Evolutionary conservation across 371 early-diverging fungal species (phyloP).

Genomic region (Mortierella sp.): DNA sequence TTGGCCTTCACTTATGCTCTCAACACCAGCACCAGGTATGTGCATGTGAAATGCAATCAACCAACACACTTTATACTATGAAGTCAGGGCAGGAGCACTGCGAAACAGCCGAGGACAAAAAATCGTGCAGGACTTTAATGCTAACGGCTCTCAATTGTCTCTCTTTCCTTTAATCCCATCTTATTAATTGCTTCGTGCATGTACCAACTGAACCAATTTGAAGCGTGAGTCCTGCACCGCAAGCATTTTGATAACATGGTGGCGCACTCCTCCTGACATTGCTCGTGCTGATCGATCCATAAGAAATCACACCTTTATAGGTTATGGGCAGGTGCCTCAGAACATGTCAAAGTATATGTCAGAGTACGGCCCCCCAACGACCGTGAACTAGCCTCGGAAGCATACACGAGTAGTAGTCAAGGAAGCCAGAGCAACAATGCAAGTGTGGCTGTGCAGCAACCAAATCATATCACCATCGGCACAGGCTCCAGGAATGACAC

Average conservation of each 20-base stretch:
- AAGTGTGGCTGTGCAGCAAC: slow-evolving; percentile 19
- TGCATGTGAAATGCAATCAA: too few species aligned
- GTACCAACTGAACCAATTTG: too few species aligned
- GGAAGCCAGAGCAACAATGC: slow-evolving; percentile 14
- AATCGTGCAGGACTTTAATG: too few species aligned
- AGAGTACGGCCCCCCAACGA: slow-evolving; percentile 51
- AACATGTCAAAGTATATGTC: slow-evolving; percentile 52
- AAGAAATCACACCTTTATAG: slow-evolving; percentile 2
- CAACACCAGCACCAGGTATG: slow-evolving; percentile 40
- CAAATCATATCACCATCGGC: slow-evolving; percentile 35
- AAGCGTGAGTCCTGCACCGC: too few species aligned
- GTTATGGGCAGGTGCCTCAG: slow-evolving; percentile 39
- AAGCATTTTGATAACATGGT: too few species aligned
- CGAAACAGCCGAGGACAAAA: not conserved
- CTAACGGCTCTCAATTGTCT: not conserved
- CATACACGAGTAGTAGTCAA: slow-evolving; percentile 21
- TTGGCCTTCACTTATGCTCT: too few species aligned
- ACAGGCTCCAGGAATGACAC: slow-evolving; percentile 58
- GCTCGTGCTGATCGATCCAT: too few species aligned
- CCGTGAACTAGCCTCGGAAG: slow-evolving; percentile 43
- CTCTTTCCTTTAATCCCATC: not conserved
- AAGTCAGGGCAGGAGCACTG: too few species aligned
- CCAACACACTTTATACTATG: too few species aligned
- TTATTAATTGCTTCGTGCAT: too few species aligned
- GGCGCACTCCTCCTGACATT: too few species aligned